Conservation (phyloP, 1,284 basidiomycete genomes). For the Papiliotrema fonsecae region DNA sequence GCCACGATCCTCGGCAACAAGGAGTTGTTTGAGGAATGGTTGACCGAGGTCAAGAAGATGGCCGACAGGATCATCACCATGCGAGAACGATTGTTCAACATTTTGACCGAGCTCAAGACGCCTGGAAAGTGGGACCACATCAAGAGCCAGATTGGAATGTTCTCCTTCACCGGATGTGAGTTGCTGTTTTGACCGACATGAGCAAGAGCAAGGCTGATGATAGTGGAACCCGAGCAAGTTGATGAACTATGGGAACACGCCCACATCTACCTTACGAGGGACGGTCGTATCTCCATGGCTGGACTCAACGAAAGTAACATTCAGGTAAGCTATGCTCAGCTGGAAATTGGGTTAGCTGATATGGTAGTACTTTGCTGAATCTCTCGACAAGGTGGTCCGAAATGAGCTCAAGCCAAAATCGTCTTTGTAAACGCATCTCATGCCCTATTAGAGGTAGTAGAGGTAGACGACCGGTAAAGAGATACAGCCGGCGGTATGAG, state of each 20-base stretch:
- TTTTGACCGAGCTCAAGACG: constrained; percentile 76
- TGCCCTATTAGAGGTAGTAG: too few species aligned
- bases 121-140: constrained; percentile 95
- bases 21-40: constrained; percentile 81
- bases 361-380: constrained; percentile 84
- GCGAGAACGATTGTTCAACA: constrained; percentile 77
- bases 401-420: too few species aligned
- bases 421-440: too few species aligned
- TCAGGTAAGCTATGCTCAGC: constrained; percentile 47
- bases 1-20: constrained; percentile 70
- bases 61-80: constrained; percentile 94
- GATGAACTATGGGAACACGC: constrained; percentile 83
- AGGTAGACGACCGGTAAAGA: too few species aligned
- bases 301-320: constrained; percentile 87
- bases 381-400: constrained; percentile 74
- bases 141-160: constrained; percentile 60
- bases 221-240: constrained; percentile 77
- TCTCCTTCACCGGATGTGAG: constrained; percentile 18
- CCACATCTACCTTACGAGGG: constrained; percentile 71
- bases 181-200: constrained; percentile 78
- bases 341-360: constrained; percentile 51
- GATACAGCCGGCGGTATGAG: too few species aligned
- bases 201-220: too few species aligned
- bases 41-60: constrained; percentile 88
- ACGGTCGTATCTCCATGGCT: constrained; percentile 91